Conservation (phyloP, 345 rosid species). For the Arabidopsis thaliana region TAIR10.1 NC_003076.8:23300001-23300500, state of each 20-base stretch:
- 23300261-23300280: not conserved
- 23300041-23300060: not conserved
- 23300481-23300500: slow-evolving; percentile 58
- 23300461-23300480: slow-evolving; percentile 24
- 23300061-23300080: not conserved
- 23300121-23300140: too few relatives aligned
- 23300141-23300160: slow-evolving; percentile 1
- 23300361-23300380: slow-evolving; percentile 9
- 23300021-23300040: not conserved
- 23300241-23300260: not conserved
- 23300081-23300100: not conserved
- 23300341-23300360: slow-evolving; percentile 22
- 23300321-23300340: not conserved
- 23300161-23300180: not conserved
- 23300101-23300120: not conserved
- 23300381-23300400: slow-evolving; percentile 4
- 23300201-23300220: slow-evolving; percentile 1
- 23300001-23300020: not conserved
- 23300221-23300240: not conserved
- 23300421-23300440: slow-evolving; percentile 11
- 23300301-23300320: not conserved
- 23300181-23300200: not conserved
- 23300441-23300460: not conserved
- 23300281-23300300: not conserved
- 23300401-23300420: not conserved